Percentiles rank a stretch among this genome's conserved stretches.
phyloP scores from a whole-genome alignment of 2,329 filamentous ascomycete genomes.

The Penicillium vulpinum region DNA sequence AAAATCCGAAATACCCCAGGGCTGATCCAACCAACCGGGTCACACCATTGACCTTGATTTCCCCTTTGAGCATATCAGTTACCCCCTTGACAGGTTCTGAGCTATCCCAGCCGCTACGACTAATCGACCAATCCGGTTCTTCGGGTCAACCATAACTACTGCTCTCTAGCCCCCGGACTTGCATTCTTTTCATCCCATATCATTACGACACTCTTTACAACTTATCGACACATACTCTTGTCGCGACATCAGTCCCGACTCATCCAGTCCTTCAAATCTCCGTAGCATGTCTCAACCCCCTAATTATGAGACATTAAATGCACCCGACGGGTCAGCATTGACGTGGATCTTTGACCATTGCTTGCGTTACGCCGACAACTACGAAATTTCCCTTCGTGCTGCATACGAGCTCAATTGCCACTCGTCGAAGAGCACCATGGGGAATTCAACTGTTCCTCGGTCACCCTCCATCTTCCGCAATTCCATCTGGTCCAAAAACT shows the following conservation, averaged over 20 bases:
- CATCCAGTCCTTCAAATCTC: not conserved
- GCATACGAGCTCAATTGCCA: slow-evolving; percentile 68
- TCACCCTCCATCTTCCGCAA: slow-evolving; percentile 35
- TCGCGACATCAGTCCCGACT: not conserved
- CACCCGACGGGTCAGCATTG: slow-evolving; percentile 45
- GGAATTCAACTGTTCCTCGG: slow-evolving; percentile 22
- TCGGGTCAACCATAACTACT: slow-evolving; percentile 9
- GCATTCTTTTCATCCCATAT: not conserved
- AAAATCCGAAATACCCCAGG: not conserved
- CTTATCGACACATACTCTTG: not conserved
- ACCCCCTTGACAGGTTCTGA: slow-evolving; percentile 15
- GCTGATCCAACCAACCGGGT: slow-evolving; percentile 5
- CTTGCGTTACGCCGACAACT: slow-evolving; percentile 61
- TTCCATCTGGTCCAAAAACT: slow-evolving; percentile 29
- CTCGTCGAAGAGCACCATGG: slow-evolving; percentile 41
- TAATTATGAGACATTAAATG: slow-evolving; percentile 16
- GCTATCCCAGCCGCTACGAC: slow-evolving; percentile 16
- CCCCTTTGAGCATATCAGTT: slow-evolving; percentile 7
- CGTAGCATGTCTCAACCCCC: slow-evolving; percentile 16
- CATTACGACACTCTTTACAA: not conserved
- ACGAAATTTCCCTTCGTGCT: slow-evolving; percentile 66
- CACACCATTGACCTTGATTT: not conserved
- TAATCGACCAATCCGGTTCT: not conserved
- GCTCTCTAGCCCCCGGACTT: not conserved
- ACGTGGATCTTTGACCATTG: slow-evolving; percentile 61